Evolutionary conservation across 1,284 basidiomycete species (phyloP).

Genomic region (Schizopora paradoxa): DNA sequence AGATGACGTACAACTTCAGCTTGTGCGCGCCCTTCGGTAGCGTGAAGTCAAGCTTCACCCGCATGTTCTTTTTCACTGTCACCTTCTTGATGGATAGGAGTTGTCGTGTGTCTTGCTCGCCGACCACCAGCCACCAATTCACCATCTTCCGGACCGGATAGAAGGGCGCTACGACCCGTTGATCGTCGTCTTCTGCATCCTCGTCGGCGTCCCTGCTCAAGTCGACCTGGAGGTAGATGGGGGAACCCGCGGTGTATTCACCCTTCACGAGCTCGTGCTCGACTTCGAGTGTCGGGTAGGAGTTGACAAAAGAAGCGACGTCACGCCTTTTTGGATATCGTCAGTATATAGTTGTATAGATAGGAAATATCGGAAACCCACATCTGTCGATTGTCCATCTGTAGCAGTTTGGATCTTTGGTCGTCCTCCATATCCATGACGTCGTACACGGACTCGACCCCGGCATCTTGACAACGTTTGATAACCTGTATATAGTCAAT

Average conservation of each 20-base stretch:
- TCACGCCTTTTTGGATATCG: slow-evolving; percentile 52
- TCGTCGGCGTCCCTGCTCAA: slow-evolving; percentile 82
- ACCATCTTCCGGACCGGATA: slow-evolving; percentile 89
- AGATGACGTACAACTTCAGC: slow-evolving; percentile 88
- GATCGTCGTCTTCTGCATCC: slow-evolving; percentile 60
- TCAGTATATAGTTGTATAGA: slow-evolving; percentile 18
- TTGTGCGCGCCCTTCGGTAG: slow-evolving; percentile 79
- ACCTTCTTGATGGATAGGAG: slow-evolving; percentile 94
- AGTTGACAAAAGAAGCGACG: slow-evolving; percentile 91
- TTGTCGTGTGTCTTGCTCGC: slow-evolving; percentile 68
- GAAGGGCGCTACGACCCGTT: slow-evolving; percentile 85
- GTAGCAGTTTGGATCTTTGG: slow-evolving; percentile 73
- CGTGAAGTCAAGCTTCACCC: slow-evolving; percentile 85
- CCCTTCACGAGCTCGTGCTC: slow-evolving; percentile 76
- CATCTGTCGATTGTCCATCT: slow-evolving; percentile 86
- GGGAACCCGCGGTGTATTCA: slow-evolving; percentile 77
- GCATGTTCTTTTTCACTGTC: slow-evolving; percentile 75
- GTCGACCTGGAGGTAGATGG: slow-evolving; percentile 77
- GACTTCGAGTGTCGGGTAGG: slow-evolving; percentile 91
- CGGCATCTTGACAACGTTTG: slow-evolving; percentile 77
- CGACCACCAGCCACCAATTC: slow-evolving; percentile 97
- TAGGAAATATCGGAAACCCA: slow-evolving; percentile 33
- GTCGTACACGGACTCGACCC: slow-evolving; percentile 87
- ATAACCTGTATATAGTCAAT: slow-evolving; percentile 48
- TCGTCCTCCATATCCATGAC: slow-evolving; percentile 97